Evolutionary conservation across 495 filamentous ascomycete genomes (phyloP), one percentile per base, ranked within the genome.

Genomic region (Annulohypoxylon nitens): DNA sequence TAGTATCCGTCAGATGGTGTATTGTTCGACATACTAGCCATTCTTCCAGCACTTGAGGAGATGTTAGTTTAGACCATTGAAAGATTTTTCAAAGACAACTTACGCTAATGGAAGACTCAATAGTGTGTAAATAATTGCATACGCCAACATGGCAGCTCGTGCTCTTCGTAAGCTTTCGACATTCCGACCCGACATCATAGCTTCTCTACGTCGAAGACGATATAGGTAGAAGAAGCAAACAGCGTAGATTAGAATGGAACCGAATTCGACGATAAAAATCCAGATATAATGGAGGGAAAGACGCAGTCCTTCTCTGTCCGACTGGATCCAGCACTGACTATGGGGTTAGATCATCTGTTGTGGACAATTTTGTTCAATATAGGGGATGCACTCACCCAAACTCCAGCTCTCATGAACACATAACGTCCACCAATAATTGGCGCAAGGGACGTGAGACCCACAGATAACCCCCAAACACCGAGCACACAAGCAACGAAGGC

Each of bases 221-320:
- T 82, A 16, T 12, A 90, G 83, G 69, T 86, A 85, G 73, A 89
- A 80, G 78, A 87, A 89, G 76, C 89, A 83, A 45, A 85, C 69
- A 4, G 82, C 82, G 76, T 91, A 91, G 34, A 90, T 83, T 47
- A 79, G 67, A 14, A 90, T 81, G 5, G 88, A 89, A 48, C 88
- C 87, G 73, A 90, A 89, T 75, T 91, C 86, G 59, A 86, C 83
- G 37, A 91, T 76, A 81, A 91, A 90, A 78, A 91, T 89, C 88
- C 88, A 91, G 67, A 90, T 79, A 69, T 91, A 91, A 69, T 91
- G 89, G 23, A 89, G 85, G 78, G 83, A 88, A 5, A 91, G 82
- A 54, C 89, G 88, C 2, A 75, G 54, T 25, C 33, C 51, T 45
- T 71, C 60, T 12, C 61, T 47, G 0, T 68, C 61, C 16, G 81